Evolutionary conservation across 2,329 filamentous ascomycete species (phyloP).

Genomic region (Trichophyton mentagrophytes): DNA sequence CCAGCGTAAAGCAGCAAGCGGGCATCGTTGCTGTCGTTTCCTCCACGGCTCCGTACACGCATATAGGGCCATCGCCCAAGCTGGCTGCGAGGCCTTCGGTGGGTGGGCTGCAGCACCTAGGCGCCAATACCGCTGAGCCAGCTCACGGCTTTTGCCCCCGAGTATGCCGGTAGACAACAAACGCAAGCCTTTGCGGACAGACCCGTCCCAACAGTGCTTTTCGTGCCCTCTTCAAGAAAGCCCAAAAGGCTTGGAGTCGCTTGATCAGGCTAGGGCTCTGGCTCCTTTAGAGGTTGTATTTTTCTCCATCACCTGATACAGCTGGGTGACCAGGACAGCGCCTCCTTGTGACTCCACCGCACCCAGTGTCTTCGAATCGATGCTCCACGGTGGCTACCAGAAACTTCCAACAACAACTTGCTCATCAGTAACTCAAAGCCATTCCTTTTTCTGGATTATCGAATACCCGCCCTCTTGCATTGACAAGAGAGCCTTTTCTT

Average conservation of each 20-base stretch:
- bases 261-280: conserved; percentile 1
- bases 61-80: no score
- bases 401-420: neutral
- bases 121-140: neutral
- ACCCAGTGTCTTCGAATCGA: neutral
- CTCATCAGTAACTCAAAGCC: neutral
- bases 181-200: neutral
- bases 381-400: conserved; percentile 1
- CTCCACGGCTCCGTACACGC: neutral
- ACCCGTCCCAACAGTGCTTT: neutral
- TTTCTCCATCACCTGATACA: conserved; percentile 2
- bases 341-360: conserved; percentile 2
- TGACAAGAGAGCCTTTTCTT: neutral
- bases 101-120: neutral
- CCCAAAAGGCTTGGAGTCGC: neutral
- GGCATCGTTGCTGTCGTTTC: neutral
- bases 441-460: neutral
- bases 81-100: no score
- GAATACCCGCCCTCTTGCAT: neutral
- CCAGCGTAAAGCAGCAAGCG: conserved; percentile 1
- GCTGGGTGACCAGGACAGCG: neutral
- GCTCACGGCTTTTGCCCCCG: neutral
- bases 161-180: neutral
- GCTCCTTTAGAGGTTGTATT: neutral
- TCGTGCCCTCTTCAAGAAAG: neutral